Evolutionary conservation across 768 basidiomycete species (phyloP).

Genomic region (Naganishia antarctica): DNA sequence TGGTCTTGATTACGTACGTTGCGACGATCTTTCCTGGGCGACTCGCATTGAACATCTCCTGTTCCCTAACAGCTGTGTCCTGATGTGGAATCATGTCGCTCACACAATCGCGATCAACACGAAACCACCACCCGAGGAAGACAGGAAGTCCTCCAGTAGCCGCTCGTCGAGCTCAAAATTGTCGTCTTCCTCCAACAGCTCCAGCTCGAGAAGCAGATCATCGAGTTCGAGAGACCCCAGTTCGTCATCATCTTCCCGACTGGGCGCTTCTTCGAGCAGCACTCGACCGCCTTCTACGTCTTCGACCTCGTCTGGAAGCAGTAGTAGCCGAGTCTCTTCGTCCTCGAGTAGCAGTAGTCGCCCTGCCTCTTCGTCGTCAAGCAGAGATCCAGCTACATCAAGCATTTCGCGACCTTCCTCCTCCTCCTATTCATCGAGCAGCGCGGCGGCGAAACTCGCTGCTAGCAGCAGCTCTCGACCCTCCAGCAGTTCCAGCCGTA

Average conservation of each 20-base stretch:
- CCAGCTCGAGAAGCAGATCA: background rate
- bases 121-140: background rate
- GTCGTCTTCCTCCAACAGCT: conserved; percentile 15
- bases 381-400: background rate
- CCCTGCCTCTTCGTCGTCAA: background rate
- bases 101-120: background rate
- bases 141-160: background rate
- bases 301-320: background rate
- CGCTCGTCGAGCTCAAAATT: background rate
- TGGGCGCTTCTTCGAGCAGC: background rate
- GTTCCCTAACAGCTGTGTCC: background rate
- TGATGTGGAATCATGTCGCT: conserved; percentile 25
- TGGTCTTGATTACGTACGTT: conserved; percentile 12
- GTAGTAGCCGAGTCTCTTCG: background rate
- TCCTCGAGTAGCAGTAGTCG: background rate
- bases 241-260: conserved; percentile 3
- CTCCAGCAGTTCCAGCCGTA: background rate
- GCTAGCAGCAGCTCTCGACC: background rate
- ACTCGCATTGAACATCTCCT: background rate
- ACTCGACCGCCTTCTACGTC: background rate
- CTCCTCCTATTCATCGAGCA: conserved; percentile 6
- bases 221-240: background rate
- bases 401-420: background rate
- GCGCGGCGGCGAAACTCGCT: background rate
- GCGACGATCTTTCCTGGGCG: too few species aligned